These are phyloP conservation scores for Lepidium sativum DNA, from an alignment of 345 rosid species.

Conservation along the genomic window DNA sequence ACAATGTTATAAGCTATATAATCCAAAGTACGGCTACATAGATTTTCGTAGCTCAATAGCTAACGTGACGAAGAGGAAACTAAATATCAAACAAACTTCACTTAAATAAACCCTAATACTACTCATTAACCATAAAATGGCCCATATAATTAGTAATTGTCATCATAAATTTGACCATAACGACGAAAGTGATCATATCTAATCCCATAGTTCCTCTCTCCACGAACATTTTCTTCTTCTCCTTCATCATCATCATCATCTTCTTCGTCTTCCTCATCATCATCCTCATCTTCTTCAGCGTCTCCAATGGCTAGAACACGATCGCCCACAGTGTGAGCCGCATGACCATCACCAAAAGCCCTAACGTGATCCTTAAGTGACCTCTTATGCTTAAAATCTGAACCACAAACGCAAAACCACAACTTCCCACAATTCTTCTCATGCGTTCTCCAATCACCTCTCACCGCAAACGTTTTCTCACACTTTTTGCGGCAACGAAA, in stretches of 20 bases:
- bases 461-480: constrained; percentile 74
- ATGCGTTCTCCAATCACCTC: constrained; percentile 98
- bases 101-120: constrained; percentile 17
- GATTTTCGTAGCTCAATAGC: constrained; percentile 5
- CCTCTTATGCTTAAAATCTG: constrained; percentile 96
- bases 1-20: neutral
- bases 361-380: constrained; percentile 94
- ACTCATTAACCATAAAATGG: neutral
- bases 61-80: constrained; percentile 6
- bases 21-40: constrained; percentile 9
- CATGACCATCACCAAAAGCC: constrained; percentile 88
- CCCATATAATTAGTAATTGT: neutral
- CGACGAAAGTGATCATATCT: constrained; percentile 22
- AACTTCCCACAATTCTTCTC: constrained; percentile 97
- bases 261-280: constrained; percentile 11
- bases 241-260: constrained; percentile 4
- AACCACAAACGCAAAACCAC: constrained; percentile 96
- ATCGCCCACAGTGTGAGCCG: constrained; percentile 55
- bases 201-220: constrained; percentile 10
- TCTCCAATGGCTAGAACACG: constrained; percentile 22
- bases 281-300: constrained; percentile 13
- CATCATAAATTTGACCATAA: constrained; percentile 14
- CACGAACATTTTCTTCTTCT: neutral
- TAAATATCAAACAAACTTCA: neutral
- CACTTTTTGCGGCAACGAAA: constrained; percentile 76